Conservation (phyloP, 306 rosid genomes). For the Malus fusca region DNA sequence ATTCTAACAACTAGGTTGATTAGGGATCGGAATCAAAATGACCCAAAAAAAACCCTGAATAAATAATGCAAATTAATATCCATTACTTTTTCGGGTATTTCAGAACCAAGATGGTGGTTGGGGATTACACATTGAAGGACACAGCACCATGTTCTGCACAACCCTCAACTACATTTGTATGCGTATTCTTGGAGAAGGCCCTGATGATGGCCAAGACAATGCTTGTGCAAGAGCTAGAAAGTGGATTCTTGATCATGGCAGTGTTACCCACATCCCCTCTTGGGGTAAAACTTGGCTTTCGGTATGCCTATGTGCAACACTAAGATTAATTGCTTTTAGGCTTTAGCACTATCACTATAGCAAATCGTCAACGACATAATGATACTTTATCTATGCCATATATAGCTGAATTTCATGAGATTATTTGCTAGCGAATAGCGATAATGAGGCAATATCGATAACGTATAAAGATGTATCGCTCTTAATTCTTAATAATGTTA, state of each 20-base stretch:
- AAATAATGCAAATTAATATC: background rate
- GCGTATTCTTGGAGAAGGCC: conserved; percentile 59
- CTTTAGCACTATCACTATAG: no score
- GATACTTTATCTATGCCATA: no score
- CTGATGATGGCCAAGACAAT: conserved; percentile 44
- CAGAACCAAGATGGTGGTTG: conserved; percentile 88
- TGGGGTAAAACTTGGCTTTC: conserved; percentile 89
- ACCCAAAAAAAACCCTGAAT: no score
- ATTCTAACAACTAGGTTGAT: no score
- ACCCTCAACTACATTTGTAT: conserved; percentile 54
- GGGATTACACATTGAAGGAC: conserved; percentile 77
- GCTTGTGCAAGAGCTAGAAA: conserved; percentile 59
- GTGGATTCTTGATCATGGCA: conserved; percentile 72
- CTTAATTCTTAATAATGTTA: no score
- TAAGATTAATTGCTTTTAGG: no score
- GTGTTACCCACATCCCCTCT: conserved; percentile 55
- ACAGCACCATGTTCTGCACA: conserved; percentile 70
- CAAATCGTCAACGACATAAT: no score
- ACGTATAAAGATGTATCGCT: no score
- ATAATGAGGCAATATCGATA: no score
- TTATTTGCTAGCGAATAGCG: no score
- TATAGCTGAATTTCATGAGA: no score
- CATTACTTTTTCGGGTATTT: background rate
- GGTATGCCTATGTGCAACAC: conserved; percentile 15
- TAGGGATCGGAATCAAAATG: no score